Percentiles rank a stretch among this genome's conserved stretches.
Conservation (phyloP, 2,329 filamentous ascomycete genomes). For the Penicillium sp. region DNA sequence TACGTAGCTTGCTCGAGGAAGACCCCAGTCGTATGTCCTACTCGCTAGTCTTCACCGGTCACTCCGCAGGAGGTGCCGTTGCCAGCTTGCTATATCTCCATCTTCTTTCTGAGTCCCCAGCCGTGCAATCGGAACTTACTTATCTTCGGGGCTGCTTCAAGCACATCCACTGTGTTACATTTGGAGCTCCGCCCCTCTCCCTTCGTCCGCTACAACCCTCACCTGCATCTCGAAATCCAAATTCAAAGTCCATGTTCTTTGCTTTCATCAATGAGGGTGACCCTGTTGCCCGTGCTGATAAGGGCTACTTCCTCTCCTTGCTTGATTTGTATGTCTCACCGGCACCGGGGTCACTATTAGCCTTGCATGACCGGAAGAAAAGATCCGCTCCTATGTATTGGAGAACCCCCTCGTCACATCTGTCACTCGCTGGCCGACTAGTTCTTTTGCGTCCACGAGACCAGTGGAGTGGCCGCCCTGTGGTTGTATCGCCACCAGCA, state of each 20-base stretch:
- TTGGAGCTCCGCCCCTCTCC: constrained; percentile 77
- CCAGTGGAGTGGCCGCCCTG: constrained; percentile 66
- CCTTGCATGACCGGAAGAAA: constrained; percentile 20
- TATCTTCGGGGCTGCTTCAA: constrained; percentile 69
- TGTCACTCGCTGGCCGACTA: constrained; percentile 17
- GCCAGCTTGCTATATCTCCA: constrained; percentile 77
- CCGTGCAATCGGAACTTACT: constrained; percentile 63
- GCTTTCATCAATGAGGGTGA: constrained; percentile 85
- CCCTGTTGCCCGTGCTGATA: constrained; percentile 74
- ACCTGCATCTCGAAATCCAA: constrained; percentile 44
- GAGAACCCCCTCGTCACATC: constrained; percentile 11
- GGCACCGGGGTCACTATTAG: constrained; percentile 42
- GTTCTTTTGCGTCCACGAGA: constrained; percentile 15
- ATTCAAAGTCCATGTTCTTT: constrained; percentile 70
- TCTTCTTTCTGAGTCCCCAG: constrained; percentile 59
- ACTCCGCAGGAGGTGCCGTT: constrained; percentile 82
- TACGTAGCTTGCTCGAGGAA: constrained; percentile 69
- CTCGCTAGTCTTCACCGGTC: constrained; percentile 78
- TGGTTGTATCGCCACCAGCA: constrained; percentile 67
- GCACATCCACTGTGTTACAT: constrained; percentile 78
- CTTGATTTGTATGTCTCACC: constrained; percentile 68
- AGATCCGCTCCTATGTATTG: constrained; percentile 21
- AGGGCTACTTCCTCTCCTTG: constrained; percentile 69
- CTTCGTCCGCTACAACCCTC: constrained; percentile 67
- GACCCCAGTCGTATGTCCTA: constrained; percentile 65